These are phyloP conservation scores for Podospora anserina DNA, from an alignment of 495 filamentous ascomycete genomes.

Conservation along the genomic window DNA sequence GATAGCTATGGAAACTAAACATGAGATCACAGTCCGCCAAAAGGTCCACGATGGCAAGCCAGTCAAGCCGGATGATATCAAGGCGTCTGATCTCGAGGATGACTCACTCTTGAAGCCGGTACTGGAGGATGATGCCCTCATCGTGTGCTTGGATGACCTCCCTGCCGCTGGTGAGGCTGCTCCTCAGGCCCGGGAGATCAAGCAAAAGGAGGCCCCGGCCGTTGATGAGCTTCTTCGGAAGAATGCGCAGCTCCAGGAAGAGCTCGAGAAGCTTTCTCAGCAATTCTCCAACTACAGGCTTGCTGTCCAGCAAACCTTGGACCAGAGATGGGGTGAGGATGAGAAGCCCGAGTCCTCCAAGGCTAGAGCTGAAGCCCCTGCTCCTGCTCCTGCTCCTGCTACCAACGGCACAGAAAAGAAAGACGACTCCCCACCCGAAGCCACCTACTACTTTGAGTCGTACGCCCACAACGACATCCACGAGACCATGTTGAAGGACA, in stretches of 20 bases:
- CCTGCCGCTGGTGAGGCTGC: constrained; percentile 35
- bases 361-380: constrained; percentile 10
- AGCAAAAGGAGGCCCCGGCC: constrained; percentile 22
- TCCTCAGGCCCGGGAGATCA: constrained; percentile 6
- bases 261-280: constrained; percentile 58
- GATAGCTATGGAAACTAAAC: neutral
- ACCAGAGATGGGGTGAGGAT: constrained; percentile 60
- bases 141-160: constrained; percentile 80
- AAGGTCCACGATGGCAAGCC: constrained; percentile 44
- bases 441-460: constrained; percentile 74
- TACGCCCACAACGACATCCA: constrained; percentile 85
- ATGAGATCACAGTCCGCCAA: constrained; percentile 35
- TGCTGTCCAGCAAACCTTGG: constrained; percentile 66
- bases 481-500: constrained; percentile 92
- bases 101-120: constrained; percentile 78
- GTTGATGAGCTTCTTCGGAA: constrained; percentile 49
- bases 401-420: constrained; percentile 13
- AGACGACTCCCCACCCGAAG: constrained; percentile 52
- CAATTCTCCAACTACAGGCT: constrained; percentile 71
- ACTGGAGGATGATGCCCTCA: constrained; percentile 83
- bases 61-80: constrained; percentile 51
- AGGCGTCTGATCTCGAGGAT: constrained; percentile 59
- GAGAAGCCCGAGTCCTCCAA: constrained; percentile 18
- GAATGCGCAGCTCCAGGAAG: constrained; percentile 65
- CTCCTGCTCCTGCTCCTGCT: neutral